phyloP scores from a whole-genome alignment of 2,329 filamentous ascomycete genomes.

The Truncatella angustata region DNA sequence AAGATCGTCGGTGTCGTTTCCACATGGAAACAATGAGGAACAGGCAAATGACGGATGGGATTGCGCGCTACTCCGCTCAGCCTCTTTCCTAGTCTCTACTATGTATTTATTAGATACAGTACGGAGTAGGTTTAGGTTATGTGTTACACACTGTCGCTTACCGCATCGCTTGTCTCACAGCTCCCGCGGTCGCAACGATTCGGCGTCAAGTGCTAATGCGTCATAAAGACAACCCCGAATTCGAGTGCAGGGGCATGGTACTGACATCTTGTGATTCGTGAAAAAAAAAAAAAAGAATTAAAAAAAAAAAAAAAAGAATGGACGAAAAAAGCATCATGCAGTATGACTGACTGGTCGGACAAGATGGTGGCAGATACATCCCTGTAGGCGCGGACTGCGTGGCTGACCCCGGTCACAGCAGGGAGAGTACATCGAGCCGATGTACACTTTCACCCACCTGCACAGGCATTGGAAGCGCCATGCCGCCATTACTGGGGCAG shows the following conservation, averaged over 20 bases:
- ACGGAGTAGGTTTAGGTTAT: too few relatives aligned
- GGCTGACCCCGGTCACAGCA: conserved; percentile 7
- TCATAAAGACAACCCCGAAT: background rate
- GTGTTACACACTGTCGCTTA: background rate
- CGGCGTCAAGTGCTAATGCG: background rate
- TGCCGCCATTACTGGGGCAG: conserved; percentile 19
- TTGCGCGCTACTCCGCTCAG: too few relatives aligned
- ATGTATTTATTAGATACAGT: too few relatives aligned
- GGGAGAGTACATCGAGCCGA: background rate
- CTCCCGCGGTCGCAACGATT: background rate
- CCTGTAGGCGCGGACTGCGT: conserved; percentile 3
- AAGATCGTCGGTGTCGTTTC: background rate
- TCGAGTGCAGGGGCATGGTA: background rate
- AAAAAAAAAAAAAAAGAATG: too few relatives aligned
- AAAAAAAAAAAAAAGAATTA: too few relatives aligned
- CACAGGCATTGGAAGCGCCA: too few relatives aligned
- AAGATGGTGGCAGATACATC: background rate
- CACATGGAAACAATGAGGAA: too few relatives aligned
- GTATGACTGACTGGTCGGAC: background rate
- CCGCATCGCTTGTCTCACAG: background rate
- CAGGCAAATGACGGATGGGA: too few relatives aligned
- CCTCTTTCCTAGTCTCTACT: too few relatives aligned
- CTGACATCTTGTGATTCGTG: background rate
- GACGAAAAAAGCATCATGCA: background rate
- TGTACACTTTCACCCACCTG: conserved; percentile 13